These are phyloP conservation scores for Boechera retrofracta DNA, from an alignment of 345 rosid genomes.

Conservation along the genomic window DNA sequence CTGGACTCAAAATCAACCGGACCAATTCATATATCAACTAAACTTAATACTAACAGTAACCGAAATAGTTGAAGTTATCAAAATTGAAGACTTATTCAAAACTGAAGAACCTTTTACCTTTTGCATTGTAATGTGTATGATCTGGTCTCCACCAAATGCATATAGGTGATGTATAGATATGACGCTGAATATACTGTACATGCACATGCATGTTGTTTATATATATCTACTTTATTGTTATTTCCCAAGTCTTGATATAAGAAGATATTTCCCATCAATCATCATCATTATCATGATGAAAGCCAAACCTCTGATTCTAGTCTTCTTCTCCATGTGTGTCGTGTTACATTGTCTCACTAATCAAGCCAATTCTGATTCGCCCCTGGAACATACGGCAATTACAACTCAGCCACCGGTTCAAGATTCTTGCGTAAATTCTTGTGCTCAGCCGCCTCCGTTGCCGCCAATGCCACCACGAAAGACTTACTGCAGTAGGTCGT, in stretches of 20 bases:
- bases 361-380: conserved; percentile 23
- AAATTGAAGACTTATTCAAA: conserved; percentile 30
- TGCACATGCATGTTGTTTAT: conserved; percentile 17
- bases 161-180: conserved; percentile 30
- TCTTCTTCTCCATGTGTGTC: conserved; percentile 9
- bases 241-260: background rate
- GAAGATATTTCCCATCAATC: conserved; percentile 1
- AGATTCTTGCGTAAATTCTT: conserved; percentile 13
- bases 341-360: conserved; percentile 24
- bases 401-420: conserved; percentile 39
- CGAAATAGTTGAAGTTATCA: background rate
- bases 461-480: conserved; percentile 42
- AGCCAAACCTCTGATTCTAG: background rate
- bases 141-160: conserved; percentile 36
- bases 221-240: background rate
- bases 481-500: conserved; percentile 41
- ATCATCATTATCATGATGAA: conserved; percentile 25
- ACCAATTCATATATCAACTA: conserved; percentile 1
- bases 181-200: conserved; percentile 11
- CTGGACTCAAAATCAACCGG: background rate
- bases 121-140: conserved; percentile 26
- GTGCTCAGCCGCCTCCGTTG: conserved; percentile 36
- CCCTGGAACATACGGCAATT: conserved; percentile 39
- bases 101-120: conserved; percentile 23
- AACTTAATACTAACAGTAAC: background rate